These are phyloP conservation scores for Bruguiera gymnorhiza DNA, from an alignment of 345 rosid species.

Conservation along the genomic window DNA sequence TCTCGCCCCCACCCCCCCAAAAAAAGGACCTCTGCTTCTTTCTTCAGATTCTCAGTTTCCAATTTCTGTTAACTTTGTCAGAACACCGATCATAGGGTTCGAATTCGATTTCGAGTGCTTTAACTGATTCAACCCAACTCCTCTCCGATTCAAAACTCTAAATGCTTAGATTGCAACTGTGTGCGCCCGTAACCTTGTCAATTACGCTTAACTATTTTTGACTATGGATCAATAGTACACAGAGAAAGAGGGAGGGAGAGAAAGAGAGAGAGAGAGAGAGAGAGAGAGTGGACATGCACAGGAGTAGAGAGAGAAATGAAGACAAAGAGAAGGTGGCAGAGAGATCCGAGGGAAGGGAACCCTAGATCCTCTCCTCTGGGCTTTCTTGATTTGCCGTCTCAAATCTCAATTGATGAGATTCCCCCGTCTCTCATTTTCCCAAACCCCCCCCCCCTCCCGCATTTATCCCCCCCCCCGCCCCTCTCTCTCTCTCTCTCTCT, in stretches of 20 bases:
- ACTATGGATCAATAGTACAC: background rate
- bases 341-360: constrained; percentile 51
- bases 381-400: constrained; percentile 21
- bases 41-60: constrained; percentile 29
- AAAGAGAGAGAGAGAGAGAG: background rate
- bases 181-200: background rate
- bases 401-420: background rate
- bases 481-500: background rate
- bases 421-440: background rate
- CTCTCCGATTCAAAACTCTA: constrained; percentile 22
- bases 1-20: background rate
- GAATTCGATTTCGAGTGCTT: background rate
- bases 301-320: constrained; percentile 6
- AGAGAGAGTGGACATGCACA: too few species aligned
- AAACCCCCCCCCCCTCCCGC: background rate
- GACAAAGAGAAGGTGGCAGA: constrained; percentile 13
- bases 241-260: background rate
- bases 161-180: background rate
- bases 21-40: constrained; percentile 19
- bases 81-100: constrained; percentile 12
- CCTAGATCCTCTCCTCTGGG: constrained; percentile 54
- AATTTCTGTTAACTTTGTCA: constrained; percentile 11
- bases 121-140: background rate
- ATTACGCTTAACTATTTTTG: background rate
- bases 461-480: background rate